Evolutionary conservation across 805 yeast genomes (phyloP).

Genomic region (Lipomyces lipofer): DNA sequence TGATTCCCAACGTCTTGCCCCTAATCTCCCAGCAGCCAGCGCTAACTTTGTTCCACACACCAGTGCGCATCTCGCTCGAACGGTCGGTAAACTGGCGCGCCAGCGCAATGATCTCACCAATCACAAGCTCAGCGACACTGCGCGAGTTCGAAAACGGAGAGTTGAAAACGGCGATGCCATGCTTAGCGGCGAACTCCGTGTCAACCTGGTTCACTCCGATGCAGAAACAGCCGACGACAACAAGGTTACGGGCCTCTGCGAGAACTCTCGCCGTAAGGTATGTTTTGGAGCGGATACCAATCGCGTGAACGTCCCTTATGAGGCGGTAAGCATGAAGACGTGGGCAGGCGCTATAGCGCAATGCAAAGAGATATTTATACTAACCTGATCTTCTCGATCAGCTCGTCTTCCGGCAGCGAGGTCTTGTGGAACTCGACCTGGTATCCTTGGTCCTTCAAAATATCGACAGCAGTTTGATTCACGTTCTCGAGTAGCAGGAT

Average conservation of each 20-base stretch:
- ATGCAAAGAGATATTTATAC: neutral
- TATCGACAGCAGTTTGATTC: constrained; percentile 85
- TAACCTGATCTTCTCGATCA: constrained; percentile 80
- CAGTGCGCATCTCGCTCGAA: constrained; percentile 91
- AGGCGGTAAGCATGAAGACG: too few species aligned
- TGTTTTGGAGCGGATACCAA: constrained; percentile 98
- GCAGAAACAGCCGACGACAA: constrained; percentile 95
- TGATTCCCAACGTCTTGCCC: constrained; percentile 95
- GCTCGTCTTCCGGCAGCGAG: constrained; percentile 86
- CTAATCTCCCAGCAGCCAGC: constrained; percentile 98
- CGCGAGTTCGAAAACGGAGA: constrained; percentile 98
- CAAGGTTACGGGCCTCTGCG: constrained; percentile 83
- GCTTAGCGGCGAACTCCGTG: constrained; percentile 83
- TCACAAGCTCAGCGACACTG: constrained; percentile 96
- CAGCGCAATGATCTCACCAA: constrained; percentile 88
- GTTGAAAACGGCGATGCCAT: constrained; percentile 95
- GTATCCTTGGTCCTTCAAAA: constrained; percentile 86
- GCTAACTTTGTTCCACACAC: constrained; percentile 96
- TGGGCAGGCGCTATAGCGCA: too few species aligned
- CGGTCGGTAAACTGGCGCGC: constrained; percentile 98
- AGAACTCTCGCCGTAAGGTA: constrained; percentile 77
- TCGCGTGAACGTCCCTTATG: constrained; percentile 76
- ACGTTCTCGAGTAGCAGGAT: constrained; percentile 89
- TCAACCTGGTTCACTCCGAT: constrained; percentile 99
- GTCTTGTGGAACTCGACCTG: constrained; percentile 93